Evolutionary conservation across 1,284 basidiomycete species (phyloP).

Genomic region (Rhodofomes roseus): DNA sequence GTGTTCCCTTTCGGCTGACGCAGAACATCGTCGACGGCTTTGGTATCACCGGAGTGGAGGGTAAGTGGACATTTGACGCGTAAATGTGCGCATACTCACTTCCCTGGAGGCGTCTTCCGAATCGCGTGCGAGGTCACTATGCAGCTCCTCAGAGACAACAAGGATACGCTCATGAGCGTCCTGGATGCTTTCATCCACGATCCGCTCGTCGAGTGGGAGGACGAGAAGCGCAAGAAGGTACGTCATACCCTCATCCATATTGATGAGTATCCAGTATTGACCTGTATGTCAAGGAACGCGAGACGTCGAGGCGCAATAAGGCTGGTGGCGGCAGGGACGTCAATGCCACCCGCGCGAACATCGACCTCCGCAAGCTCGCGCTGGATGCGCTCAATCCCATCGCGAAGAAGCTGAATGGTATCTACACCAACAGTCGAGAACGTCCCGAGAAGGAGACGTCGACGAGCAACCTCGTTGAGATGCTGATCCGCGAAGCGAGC

Average conservation of each 20-base stretch:
- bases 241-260: constrained; percentile 7
- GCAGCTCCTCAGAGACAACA: constrained; percentile 85
- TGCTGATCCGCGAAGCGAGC: constrained; percentile 85
- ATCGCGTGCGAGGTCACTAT: constrained; percentile 92
- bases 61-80: constrained; percentile 35
- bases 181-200: constrained; percentile 98
- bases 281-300: constrained; percentile 25
- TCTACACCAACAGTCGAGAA: constrained; percentile 56
- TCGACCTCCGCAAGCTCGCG: constrained; percentile 62
- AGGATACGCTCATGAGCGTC: constrained; percentile 93
- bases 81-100: too few species aligned
- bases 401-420: constrained; percentile 79
- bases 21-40: constrained; percentile 93
- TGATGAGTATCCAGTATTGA: too few species aligned
- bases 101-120: constrained; percentile 76
- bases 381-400: constrained; percentile 78
- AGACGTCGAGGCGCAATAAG: constrained; percentile 25
- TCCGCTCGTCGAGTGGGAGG: constrained; percentile 95
- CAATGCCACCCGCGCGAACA: constrained; percentile 25
- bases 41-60: constrained; percentile 93
- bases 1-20: constrained; percentile 94
- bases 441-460: constrained; percentile 63
- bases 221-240: constrained; percentile 64
- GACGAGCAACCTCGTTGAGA: constrained; percentile 85
- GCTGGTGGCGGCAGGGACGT: constrained; percentile 19